Base-by-base conservation (phyloP, 805 yeast species). In the Schizosaccharomyces cryophilus region DNA sequence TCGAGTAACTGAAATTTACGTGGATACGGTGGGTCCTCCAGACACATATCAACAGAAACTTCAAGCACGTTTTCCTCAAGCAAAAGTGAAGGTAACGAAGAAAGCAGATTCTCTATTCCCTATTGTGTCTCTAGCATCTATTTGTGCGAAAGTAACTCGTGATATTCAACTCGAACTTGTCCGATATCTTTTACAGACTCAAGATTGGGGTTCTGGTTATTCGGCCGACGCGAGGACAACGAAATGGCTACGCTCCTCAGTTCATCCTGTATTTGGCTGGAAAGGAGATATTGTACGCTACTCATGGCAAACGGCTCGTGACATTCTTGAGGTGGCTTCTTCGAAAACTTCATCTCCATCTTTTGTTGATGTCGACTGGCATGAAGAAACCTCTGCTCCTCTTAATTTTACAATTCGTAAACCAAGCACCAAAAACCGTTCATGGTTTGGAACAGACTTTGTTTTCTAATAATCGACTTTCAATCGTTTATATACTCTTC, bases 1-100 rank as follows among this genome's bases (percentile, higher is more conserved):
- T 5, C 77, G 80, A 48, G 68, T 93, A 5, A 76, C 74, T 31
- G 87, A 87, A 68, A 78, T 89, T 0, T 93, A 78, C 69, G 89
- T 93, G 4, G 99, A 93, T 69, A 93, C 99, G 0, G 98, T 93
- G 54, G 99, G 99, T 0, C 96, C 97, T 0, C 97, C 98, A 15
- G 78, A 72, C 1, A 74, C 83, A 42, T 93, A 93, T 69, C 94
- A 85, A 67, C 78, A 77, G 47, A 93, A 90, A 70, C 74, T 93
- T 59, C 77, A 80, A 62, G 71, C 70, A 31, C 71, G 78, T 62
- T 93, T 93, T 67, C 96, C 96, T 0, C 70, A 68, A 0, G 72
- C 85, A 26, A 78, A 77, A 63, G 78, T 93, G 35, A 84, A 87
- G 0, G 98, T 93, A 5, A 80, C 95, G 7, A 93, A 93, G 68